Percentiles rank a stretch among this genome's conserved stretches.
Evolutionary conservation across 2,329 filamentous ascomycete species (phyloP).

Genomic region (Xylariaceae sp.): DNA sequence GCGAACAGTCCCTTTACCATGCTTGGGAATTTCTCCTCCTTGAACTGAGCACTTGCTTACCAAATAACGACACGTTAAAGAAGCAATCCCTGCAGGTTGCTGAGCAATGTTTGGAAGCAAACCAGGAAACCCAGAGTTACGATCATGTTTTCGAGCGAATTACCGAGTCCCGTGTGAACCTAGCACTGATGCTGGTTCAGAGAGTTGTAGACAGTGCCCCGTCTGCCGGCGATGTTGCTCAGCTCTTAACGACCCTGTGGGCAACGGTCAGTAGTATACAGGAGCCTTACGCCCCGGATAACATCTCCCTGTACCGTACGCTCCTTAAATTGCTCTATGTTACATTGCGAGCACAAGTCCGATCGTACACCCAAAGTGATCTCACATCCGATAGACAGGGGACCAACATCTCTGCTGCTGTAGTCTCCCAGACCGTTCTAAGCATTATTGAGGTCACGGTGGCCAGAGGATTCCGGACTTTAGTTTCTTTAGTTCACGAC

Average conservation of each 20-base stretch:
- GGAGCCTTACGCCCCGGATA: conserved; percentile 55
- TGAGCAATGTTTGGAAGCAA: conserved; percentile 76
- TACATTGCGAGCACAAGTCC: conserved; percentile 68
- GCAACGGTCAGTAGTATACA: conserved; percentile 57
- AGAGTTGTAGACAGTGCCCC: conserved; percentile 66
- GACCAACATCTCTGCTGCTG: conserved; percentile 44
- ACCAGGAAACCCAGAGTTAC: conserved; percentile 70
- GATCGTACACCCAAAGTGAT: conserved; percentile 29
- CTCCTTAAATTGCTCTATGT: conserved; percentile 86
- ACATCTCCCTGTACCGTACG: conserved; percentile 75
- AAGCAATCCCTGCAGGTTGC: conserved; percentile 75
- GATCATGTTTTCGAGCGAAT: conserved; percentile 82
- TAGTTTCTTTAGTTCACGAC: conserved; percentile 83
- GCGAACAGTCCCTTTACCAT: conserved; percentile 70
- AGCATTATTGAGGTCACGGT: conserved; percentile 81
- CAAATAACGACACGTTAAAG: conserved; percentile 57
- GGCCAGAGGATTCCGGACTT: conserved; percentile 76
- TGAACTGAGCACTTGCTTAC: conserved; percentile 73
- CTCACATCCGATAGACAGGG: conserved; percentile 32
- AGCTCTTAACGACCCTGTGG: conserved; percentile 54
- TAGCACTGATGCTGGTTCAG: conserved; percentile 82
- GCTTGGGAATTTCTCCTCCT: conserved; percentile 88
- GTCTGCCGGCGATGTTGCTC: conserved; percentile 53
- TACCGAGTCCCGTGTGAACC: conserved; percentile 73
- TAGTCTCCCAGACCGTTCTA: conserved; percentile 65